Conservation (phyloP, 257 asterid genomes). For the Anisodus acutangulus region DNA sequence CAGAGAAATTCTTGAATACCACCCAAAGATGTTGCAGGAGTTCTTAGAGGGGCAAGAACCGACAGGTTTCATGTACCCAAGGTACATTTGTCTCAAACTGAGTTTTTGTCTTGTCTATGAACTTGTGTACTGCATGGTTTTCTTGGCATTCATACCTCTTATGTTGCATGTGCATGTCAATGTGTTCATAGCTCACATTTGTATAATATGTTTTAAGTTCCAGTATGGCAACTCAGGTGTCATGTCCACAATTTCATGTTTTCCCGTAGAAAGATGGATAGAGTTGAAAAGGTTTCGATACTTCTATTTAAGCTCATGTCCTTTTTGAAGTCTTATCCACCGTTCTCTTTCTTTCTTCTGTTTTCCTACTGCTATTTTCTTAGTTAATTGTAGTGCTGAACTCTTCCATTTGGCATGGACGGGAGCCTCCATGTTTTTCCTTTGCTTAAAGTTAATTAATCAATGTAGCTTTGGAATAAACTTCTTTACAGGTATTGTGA, state of each 20-base stretch:
- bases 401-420: slow-evolving; percentile 7
- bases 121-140: neutral
- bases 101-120: neutral
- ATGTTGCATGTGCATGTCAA: neutral
- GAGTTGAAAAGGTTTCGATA: neutral
- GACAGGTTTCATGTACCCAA: slow-evolving; percentile 94
- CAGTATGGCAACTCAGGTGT: neutral
- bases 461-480: slow-evolving; percentile 6
- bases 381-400: neutral
- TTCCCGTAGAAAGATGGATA: slow-evolving; percentile 12
- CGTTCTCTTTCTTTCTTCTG: neutral
- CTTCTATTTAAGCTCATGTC: neutral
- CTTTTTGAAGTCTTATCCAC: neutral
- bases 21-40: slow-evolving; percentile 95
- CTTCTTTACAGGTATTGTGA: neutral
- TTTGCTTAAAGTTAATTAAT: neutral
- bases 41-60: slow-evolving; percentile 88
- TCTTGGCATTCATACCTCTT: neutral
- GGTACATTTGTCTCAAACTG: slow-evolving; percentile 50
- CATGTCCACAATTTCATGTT: neutral
- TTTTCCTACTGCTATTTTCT: neutral
- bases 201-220: neutral
- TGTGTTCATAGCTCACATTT: slow-evolving; percentile 7
- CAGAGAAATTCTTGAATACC: slow-evolving; percentile 94
- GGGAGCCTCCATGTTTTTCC: slow-evolving; percentile 1